These are phyloP conservation scores for Casuarina equisetifolia DNA, from an alignment of 306 rosid species.

Conservation along the genomic window DNA sequence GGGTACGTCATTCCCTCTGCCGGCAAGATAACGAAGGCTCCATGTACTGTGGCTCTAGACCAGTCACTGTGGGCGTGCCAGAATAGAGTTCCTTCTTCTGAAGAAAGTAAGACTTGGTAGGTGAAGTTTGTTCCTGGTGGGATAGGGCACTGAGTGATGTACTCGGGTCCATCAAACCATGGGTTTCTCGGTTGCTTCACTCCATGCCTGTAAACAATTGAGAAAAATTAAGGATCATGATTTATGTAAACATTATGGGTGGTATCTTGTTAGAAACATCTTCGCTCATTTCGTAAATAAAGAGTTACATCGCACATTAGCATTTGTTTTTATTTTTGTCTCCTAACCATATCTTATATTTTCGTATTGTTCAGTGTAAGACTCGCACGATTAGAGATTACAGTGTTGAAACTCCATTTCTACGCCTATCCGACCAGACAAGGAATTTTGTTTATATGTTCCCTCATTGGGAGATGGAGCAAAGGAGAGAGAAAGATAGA, in stretches of 20 bases:
- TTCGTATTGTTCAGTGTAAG: too few relatives aligned
- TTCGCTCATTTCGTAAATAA: too few relatives aligned
- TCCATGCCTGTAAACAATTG: background rate
- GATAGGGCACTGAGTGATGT: conserved; percentile 8
- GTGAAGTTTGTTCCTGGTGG: background rate
- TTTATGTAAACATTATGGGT: background rate
- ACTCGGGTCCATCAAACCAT: conserved; percentile 15
- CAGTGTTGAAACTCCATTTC: too few relatives aligned
- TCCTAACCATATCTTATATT: too few relatives aligned
- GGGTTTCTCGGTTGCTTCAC: conserved; percentile 7
- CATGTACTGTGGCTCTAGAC: background rate
- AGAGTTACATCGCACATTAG: too few relatives aligned
- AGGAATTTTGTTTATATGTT: too few relatives aligned
- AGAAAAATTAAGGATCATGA: background rate
- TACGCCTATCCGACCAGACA: too few relatives aligned
- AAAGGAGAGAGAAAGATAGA: background rate
- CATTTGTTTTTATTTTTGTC: too few relatives aligned
- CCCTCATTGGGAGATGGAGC: too few relatives aligned
- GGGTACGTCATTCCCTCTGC: conserved; percentile 15
- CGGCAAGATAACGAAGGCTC: background rate
- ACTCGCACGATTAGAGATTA: too few relatives aligned
- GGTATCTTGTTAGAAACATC: too few relatives aligned
- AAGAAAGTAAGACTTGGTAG: conserved; percentile 1
- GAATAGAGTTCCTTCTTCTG: background rate
- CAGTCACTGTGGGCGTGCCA: conserved; percentile 14